These are phyloP conservation scores for Lactarius deliciosus DNA, from an alignment of 768 basidiomycete species.

Conservation along the genomic window DNA sequence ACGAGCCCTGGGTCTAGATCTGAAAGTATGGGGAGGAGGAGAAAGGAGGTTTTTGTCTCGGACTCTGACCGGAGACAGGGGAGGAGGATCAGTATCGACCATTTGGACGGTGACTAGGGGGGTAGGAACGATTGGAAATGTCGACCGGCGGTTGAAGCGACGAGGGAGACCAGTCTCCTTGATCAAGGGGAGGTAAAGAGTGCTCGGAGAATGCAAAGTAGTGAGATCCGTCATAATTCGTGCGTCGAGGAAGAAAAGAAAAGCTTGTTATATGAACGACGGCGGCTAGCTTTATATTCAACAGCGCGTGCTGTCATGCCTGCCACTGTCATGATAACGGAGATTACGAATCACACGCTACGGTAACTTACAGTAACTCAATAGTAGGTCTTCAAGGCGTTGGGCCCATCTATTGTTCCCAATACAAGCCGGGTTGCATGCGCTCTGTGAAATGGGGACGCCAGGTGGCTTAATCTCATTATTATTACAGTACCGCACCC, in stretches of 20 bases:
- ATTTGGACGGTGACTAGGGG: constrained; percentile 25
- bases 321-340: neutral
- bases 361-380: no score
- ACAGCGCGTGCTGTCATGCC: neutral
- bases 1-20: constrained; percentile 1
- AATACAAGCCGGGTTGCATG: constrained; percentile 4
- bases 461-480: neutral
- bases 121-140: constrained; percentile 2
- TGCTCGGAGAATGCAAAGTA: constrained; percentile 15
- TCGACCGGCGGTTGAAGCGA: constrained; percentile 16
- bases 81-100: constrained; percentile 17
- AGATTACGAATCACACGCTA: neutral
- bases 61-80: neutral
- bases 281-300: neutral
- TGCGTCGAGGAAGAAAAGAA: neutral
- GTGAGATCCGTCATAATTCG: constrained; percentile 25
- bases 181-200: constrained; percentile 17
- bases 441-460: neutral
- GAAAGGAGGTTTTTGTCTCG: constrained; percentile 14
- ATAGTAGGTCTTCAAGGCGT: neutral
- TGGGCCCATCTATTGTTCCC: constrained; percentile 1
- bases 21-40: constrained; percentile 15
- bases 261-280: neutral
- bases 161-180: constrained; percentile 19
- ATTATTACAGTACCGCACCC: neutral